Conservation (phyloP, 2,329 filamentous ascomycete genomes). For the Fonsecaea nubica region DNA sequence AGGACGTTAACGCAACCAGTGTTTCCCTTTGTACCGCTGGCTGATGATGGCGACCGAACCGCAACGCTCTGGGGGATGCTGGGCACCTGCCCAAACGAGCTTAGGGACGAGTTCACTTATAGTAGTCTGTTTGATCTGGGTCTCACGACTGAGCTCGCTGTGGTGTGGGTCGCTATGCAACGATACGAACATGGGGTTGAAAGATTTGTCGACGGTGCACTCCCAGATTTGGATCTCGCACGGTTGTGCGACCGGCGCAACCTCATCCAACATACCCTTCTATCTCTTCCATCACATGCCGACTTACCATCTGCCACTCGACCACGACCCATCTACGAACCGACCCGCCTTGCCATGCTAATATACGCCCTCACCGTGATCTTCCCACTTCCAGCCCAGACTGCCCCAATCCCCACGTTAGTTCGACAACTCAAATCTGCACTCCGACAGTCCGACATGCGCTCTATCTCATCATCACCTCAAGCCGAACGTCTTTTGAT, state of each 20-base stretch:
- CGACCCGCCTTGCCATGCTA: slow-evolving; percentile 18
- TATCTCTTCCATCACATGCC: slow-evolving; percentile 3
- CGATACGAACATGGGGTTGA: slow-evolving; percentile 14
- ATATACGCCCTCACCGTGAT: slow-evolving; percentile 21
- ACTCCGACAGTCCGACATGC: slow-evolving; percentile 17
- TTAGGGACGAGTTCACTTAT: slow-evolving; percentile 17
- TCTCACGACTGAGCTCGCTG: slow-evolving; percentile 11
- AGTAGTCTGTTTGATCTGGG: slow-evolving; percentile 15
- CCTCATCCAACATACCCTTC: slow-evolving; percentile 21
- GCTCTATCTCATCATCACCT: slow-evolving; percentile 12
- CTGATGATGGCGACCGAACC: slow-evolving; percentile 5
- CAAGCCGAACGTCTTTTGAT: slow-evolving; percentile 15
- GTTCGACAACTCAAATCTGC: slow-evolving; percentile 12
- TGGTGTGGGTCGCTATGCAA: slow-evolving; percentile 17
- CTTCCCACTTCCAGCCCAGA: slow-evolving; percentile 13
- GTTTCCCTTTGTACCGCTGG: slow-evolving; percentile 18
- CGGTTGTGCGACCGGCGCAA: slow-evolving; percentile 19
- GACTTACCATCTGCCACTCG: background rate
- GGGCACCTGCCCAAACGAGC: slow-evolving; percentile 11
- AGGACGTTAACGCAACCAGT: slow-evolving; percentile 11
- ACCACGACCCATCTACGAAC: slow-evolving; percentile 18
- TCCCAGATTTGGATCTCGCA: slow-evolving; percentile 18
- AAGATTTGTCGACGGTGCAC: slow-evolving; percentile 14
- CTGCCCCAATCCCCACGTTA: slow-evolving; percentile 7
- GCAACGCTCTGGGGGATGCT: slow-evolving; percentile 5